Evolutionary conservation across 768 basidiomycete genomes (phyloP).

Genomic region (Lactarius indigo): DNA sequence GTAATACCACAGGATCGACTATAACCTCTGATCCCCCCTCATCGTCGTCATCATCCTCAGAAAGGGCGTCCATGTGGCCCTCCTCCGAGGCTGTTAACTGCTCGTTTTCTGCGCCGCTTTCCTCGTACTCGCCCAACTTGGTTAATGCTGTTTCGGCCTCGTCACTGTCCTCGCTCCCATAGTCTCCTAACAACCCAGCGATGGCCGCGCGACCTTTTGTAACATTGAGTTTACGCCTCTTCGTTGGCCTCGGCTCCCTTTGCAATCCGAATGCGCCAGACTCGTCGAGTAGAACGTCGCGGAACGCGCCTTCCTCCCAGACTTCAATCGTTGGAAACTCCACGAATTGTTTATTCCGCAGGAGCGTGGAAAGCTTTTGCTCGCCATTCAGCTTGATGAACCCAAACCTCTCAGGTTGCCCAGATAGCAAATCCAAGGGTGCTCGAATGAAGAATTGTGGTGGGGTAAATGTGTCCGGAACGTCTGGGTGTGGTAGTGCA

Average conservation of each 20-base stretch:
- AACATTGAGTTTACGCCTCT: conserved; percentile 54
- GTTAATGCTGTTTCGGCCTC: conserved; percentile 32
- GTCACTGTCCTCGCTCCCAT: conserved; percentile 49
- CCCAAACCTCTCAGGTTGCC: conserved; percentile 24
- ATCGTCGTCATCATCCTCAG: conserved; percentile 32
- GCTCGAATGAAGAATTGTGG: conserved; percentile 64
- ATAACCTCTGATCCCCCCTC: conserved; percentile 36
- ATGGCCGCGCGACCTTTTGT: conserved; percentile 55
- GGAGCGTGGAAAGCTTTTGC: conserved; percentile 42
- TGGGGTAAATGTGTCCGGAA: conserved; percentile 50
- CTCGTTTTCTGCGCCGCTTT: conserved; percentile 36
- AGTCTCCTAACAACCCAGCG: conserved; percentile 53
- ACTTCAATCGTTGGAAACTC: conserved; percentile 85
- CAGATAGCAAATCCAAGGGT: conserved; percentile 31
- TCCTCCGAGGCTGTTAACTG: conserved; percentile 35
- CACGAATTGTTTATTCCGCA: conserved; percentile 65
- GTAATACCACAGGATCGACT: conserved; percentile 40
- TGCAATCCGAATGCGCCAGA: conserved; percentile 42
- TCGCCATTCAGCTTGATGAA: conserved; percentile 59
- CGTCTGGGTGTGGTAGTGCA: conserved; percentile 50
- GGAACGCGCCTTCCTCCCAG: conserved; percentile 60
- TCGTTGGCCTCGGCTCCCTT: conserved; percentile 39
- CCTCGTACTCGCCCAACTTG: conserved; percentile 44
- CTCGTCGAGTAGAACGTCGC: conserved; percentile 55
- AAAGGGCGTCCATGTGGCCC: conserved; percentile 31